Evolutionary conservation across 2,329 filamentous ascomycete species (phyloP).

Genomic region (Dactylellina haptotyla): DNA sequence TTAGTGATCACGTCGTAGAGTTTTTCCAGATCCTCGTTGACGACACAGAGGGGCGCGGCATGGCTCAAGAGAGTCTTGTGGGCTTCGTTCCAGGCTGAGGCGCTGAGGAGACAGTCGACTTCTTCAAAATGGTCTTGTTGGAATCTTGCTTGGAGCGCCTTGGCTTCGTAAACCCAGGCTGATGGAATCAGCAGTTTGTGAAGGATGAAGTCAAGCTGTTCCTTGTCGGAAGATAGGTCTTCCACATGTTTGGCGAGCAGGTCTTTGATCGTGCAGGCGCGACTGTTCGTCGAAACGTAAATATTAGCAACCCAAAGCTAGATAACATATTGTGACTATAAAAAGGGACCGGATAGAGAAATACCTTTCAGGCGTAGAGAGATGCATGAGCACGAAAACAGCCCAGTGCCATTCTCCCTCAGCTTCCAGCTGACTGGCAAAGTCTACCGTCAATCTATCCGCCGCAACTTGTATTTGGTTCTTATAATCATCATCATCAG

Average conservation of each 20-base stretch:
- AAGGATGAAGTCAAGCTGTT: slow-evolving; percentile 69
- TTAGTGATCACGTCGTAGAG: slow-evolving; percentile 75
- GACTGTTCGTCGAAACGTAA: slow-evolving; percentile 62
- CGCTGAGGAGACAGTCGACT: slow-evolving; percentile 81
- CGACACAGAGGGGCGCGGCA: slow-evolving; percentile 83
- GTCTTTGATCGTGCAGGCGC: slow-evolving; percentile 75
- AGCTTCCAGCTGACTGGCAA: slow-evolving; percentile 72
- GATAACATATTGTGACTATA: slow-evolving; percentile 5
- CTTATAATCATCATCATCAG: slow-evolving; percentile 67
- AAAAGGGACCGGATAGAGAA: background rate
- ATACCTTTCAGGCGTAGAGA: slow-evolving; percentile 67
- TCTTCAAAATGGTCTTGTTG: slow-evolving; percentile 75
- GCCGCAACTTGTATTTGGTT: slow-evolving; percentile 63
- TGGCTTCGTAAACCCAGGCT: slow-evolving; percentile 86
- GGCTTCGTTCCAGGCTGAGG: slow-evolving; percentile 79
- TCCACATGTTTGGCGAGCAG: slow-evolving; percentile 78
- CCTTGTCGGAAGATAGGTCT: slow-evolving; percentile 70
- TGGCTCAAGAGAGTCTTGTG: slow-evolving; percentile 82
- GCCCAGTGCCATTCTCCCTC: slow-evolving; percentile 75
- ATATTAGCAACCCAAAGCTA: background rate
- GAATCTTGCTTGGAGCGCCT: slow-evolving; percentile 77
- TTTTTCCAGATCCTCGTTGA: slow-evolving; percentile 80
- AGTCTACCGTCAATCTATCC: slow-evolving; percentile 74
- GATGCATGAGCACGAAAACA: slow-evolving; percentile 79
- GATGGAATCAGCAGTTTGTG: slow-evolving; percentile 76